Evolutionary conservation across 2,329 filamentous ascomycete species (phyloP).

Genomic region (Colletotrichum echinochloae): DNA sequence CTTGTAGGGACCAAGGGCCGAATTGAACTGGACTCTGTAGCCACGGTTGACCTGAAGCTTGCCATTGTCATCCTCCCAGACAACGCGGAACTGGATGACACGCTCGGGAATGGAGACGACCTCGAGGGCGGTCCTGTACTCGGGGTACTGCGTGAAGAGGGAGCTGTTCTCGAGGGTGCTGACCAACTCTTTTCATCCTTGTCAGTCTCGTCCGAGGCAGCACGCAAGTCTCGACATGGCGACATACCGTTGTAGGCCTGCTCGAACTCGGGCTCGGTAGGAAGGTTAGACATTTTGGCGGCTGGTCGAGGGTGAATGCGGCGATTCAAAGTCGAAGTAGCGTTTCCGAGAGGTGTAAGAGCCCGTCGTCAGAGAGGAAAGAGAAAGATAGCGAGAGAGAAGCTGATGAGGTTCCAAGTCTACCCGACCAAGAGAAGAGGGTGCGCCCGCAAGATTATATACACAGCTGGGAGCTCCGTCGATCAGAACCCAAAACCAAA

Average conservation of each 20-base stretch:
- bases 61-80: conserved; percentile 96
- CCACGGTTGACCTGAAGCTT: conserved; percentile 93
- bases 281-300: conserved; percentile 81
- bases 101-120: conserved; percentile 94
- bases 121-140: conserved; percentile 91
- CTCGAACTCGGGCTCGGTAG: conserved; percentile 95
- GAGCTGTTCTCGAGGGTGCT: conserved; percentile 94
- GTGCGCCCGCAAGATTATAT: conserved; percentile 40
- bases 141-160: conserved; percentile 93
- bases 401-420: conserved; percentile 32
- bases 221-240: conserved; percentile 16
- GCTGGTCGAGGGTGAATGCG: conserved; percentile 8
- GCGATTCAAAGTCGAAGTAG: conserved; percentile 3
- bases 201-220: conserved; percentile 41
- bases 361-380: conserved; percentile 16
- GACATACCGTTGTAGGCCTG: conserved; percentile 92
- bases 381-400: neutral
- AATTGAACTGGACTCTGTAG: conserved; percentile 99
- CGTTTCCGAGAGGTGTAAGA: conserved; percentile 25
- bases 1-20: conserved; percentile 96
- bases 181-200: conserved; percentile 78
- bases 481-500: conserved; percentile 31
- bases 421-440: neutral
- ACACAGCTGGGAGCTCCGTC: conserved; percentile 22
- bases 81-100: conserved; percentile 95